Evolutionary conservation across 768 basidiomycete species (phyloP), one percentile per base, ranked within the genome.

Genomic region (Boletales sp.): DNA sequence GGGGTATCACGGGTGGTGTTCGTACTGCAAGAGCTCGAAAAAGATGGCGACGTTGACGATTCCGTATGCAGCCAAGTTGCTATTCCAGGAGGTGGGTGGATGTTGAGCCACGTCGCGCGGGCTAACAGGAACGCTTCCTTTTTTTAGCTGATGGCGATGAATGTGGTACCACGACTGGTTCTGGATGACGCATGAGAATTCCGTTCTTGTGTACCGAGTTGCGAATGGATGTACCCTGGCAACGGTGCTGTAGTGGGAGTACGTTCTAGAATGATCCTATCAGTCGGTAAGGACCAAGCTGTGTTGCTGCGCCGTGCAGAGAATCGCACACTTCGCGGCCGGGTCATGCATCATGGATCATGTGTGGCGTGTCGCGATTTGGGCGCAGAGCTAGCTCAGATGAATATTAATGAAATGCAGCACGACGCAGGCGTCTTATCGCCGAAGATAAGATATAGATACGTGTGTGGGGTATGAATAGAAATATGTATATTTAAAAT

Each of bases 11-110:
- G 90, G 91, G 50, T 97, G 94, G 93, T 97, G 94, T 68, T 82
- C 90, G n/a, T 92, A 91, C 61, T 98, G 95, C 82, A 95, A 96
- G 75, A 93, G 88, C 60, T 94, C 92, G 41, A 96, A 97, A 72
- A 86, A 87, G 65, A 90, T 99, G 81, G 90, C 93, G 40, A 90
- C 92, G 63, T 74, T 99, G 56, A 94, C 90, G 15, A 93, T 99
- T 48, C 95, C 95, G 2, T 98, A 96, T 65, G 94, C 94, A 9
- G 94, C 94, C 45, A 97, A 98, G 69, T 61, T 94, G 52, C 72
- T 94, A 25, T 93, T 94, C 75, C 90, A 92, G 69, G 91, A 93
- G 81, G 90, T 87, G 57, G 21, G 79, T 36, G 40, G 17, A 12
- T 19, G 25, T 39, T 21, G 19, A 14, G 33, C 37, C 44, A 31